Evolutionary conservation across 179 eudicot species (phyloP), one percentile per base, ranked within the genome.

Genomic region (Spergularia azorica): DNA sequence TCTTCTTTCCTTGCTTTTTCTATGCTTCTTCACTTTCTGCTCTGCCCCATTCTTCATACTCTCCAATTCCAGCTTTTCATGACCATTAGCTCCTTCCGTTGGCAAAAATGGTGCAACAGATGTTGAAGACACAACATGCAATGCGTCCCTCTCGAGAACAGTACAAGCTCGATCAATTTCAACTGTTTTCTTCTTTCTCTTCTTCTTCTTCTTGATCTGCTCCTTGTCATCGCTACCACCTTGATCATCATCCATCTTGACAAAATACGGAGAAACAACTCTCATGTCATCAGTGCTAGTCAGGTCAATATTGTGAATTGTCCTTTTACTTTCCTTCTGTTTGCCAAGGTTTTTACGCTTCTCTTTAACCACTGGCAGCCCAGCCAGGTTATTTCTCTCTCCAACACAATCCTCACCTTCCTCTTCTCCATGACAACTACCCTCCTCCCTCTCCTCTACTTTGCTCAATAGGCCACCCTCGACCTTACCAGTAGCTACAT

Each of bases 201-300:
- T 70, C 52, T 50, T 26, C 52, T n/a, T 70, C 32, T 16, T 71
- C 17, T 56, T 63, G 17, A 66, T 68, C 80, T 61, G 77, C 64
- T 76, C 50, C 39, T 61, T 79, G 41, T 32, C 17, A 17, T 52
- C 75, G 60, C n/a, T 9, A 55, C 58, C 63, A 62, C 17, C 43
- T 60, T 52, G 9, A 50, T n/a, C 38, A 52, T 13, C 3, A 46
- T 10, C 54, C 60, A 15, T 63, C 48, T 67, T 54, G 57, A 18
- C 71, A 48, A 84, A 71, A 75, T 65, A 80, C 1, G 82, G 82
- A 59, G 80, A 84, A 63, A 67, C 72, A 74, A 73, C 70, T 55
- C 70, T 74, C 58, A 54, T 6, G 52, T 39, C 76, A 16, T 48
- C 76, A 43, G 63, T 63, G 63, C 59, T 18, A 20, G 14, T 75